Percentiles rank a stretch among this genome's conserved stretches.
These are phyloP conservation scores for Podospora tetraspora DNA, from an alignment of 495 filamentous ascomycete species.

Conservation along the genomic window DNA sequence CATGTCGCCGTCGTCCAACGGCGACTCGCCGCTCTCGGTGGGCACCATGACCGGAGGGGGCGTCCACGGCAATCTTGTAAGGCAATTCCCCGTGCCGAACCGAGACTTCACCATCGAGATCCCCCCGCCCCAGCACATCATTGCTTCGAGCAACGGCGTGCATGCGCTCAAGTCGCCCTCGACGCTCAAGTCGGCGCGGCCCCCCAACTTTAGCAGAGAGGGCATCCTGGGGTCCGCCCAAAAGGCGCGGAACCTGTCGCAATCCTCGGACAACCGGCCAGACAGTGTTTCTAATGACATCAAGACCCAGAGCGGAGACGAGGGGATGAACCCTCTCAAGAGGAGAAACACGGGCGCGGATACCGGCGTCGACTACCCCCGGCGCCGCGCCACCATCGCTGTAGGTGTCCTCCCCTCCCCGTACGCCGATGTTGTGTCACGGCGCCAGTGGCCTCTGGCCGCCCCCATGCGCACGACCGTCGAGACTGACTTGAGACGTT, in stretches of 20 bases:
- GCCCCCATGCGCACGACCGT: background rate
- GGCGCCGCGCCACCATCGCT: slow-evolving; percentile 66
- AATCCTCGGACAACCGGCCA: slow-evolving; percentile 44
- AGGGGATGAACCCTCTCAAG: slow-evolving; percentile 50
- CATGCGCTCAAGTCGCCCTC: slow-evolving; percentile 48
- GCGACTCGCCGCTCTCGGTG: slow-evolving; percentile 45
- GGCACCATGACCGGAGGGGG: slow-evolving; percentile 32
- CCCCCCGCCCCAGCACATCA: slow-evolving; percentile 37
- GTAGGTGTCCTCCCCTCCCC: slow-evolving; percentile 43
- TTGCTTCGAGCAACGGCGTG: slow-evolving; percentile 36
- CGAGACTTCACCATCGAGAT: slow-evolving; percentile 48
- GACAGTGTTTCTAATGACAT: slow-evolving; percentile 38
- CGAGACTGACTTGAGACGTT: slow-evolving; percentile 21
- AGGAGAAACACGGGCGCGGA: slow-evolving; percentile 62
- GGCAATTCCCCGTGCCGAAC: slow-evolving; percentile 41
- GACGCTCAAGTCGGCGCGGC: slow-evolving; percentile 41
- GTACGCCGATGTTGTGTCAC: background rate
- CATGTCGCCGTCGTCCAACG: slow-evolving; percentile 49
- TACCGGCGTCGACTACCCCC: slow-evolving; percentile 60
- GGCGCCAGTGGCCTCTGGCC: background rate
- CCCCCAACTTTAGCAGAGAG: slow-evolving; percentile 49
- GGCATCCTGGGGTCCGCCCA: slow-evolving; percentile 55
- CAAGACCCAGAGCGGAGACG: slow-evolving; percentile 47
- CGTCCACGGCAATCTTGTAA: slow-evolving; percentile 31
- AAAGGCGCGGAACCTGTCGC: slow-evolving; percentile 51